Evolutionary conservation across 2,329 filamentous ascomycete genomes (phyloP).

Genomic region (Sclerotinia spermophila): DNA sequence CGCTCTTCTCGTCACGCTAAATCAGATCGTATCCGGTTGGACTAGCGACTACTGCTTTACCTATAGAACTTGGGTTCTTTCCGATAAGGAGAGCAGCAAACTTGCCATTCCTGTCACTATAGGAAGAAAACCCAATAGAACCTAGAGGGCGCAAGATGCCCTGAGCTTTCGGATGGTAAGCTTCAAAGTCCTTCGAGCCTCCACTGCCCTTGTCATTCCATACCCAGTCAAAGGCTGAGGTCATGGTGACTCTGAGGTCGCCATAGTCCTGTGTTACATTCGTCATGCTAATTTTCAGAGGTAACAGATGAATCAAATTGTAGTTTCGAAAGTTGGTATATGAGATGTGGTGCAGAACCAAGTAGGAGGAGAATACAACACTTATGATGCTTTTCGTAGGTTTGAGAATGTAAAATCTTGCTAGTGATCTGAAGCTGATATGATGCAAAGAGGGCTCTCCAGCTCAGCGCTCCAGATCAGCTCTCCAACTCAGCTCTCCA

Average conservation of each 20-base stretch:
- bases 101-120: not conserved
- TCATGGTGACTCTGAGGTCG: slow-evolving; percentile 3
- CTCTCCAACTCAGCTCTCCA: not conserved
- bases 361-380: not conserved
- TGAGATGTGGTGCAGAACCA: not conserved
- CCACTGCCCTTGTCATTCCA: not conserved
- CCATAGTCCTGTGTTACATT: slow-evolving; percentile 7
- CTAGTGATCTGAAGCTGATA: not conserved
- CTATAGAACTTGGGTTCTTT: not conserved
- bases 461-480: not conserved
- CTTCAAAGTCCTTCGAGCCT: not conserved
- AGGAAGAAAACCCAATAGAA: not conserved
- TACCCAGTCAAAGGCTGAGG: not conserved
- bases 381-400: not conserved
- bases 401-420: not conserved
- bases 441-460: not conserved
- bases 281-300: not conserved
- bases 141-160: not conserved
- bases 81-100: not conserved
- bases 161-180: not conserved
- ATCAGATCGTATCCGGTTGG: not conserved
- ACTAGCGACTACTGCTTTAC: not conserved
- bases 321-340: not conserved
- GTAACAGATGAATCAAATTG: not conserved
- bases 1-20: not conserved